Percentiles rank a stretch among this genome's conserved stretches.
Conservation (phyloP, 345 rosid species). For the Kernera saxatilis region DNA sequence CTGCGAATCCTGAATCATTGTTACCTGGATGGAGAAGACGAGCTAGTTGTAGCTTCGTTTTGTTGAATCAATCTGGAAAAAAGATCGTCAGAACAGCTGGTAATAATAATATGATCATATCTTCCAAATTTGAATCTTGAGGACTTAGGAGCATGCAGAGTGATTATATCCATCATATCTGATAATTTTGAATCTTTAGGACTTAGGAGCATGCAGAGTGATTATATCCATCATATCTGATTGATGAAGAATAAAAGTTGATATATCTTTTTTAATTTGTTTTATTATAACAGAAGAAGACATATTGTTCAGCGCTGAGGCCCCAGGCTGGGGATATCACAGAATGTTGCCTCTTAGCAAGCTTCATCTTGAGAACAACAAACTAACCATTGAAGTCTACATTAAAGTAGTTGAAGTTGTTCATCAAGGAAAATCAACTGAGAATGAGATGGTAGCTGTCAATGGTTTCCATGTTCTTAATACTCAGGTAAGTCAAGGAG, state of each 20-base stretch:
- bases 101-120: neutral
- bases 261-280: neutral
- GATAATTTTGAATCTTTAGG: neutral
- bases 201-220: neutral
- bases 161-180: neutral
- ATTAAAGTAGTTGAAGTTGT: neutral
- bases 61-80: neutral
- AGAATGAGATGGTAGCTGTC: neutral
- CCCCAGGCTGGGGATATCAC: neutral
- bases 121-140: neutral
- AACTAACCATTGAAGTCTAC: constrained; percentile 6
- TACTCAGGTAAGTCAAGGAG: constrained; percentile 8
- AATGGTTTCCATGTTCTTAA: constrained; percentile 8
- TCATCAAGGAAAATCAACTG: neutral
- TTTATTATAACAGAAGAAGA: neutral
- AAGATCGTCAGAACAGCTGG: neutral
- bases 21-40: constrained; percentile 3
- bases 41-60: neutral
- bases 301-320: neutral
- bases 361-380: neutral
- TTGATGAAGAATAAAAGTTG: neutral
- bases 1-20: neutral
- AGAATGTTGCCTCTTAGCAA: neutral
- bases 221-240: neutral
- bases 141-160: neutral